These are phyloP conservation scores for Wickerhamiella parazyma DNA, from an alignment of 805 yeast species.

Conservation along the genomic window DNA sequence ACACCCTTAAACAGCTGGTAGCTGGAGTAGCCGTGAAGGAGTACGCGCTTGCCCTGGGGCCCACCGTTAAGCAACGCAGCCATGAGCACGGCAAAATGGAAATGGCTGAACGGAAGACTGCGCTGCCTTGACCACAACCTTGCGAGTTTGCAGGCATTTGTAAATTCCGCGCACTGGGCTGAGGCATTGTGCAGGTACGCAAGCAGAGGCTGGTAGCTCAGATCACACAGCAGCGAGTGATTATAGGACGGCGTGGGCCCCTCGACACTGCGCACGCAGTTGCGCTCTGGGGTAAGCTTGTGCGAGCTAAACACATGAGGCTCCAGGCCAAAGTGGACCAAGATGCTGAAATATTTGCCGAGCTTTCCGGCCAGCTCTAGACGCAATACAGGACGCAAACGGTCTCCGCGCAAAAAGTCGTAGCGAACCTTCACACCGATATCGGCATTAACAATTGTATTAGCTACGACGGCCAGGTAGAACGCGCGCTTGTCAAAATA, in stretches of 20 bases:
- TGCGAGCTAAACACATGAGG: slow-evolving; percentile 55
- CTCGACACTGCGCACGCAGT: slow-evolving; percentile 45
- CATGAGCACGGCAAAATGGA: slow-evolving; percentile 73
- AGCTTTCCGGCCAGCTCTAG: slow-evolving; percentile 27
- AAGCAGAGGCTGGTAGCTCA: slow-evolving; percentile 55
- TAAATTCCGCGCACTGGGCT: slow-evolving; percentile 43
- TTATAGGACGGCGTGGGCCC: slow-evolving; percentile 77
- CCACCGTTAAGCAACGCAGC: slow-evolving; percentile 67
- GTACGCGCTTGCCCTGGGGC: slow-evolving; percentile 58
- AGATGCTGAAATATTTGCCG: slow-evolving; percentile 44
- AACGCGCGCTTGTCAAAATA: slow-evolving; percentile 83
- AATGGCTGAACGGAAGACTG: slow-evolving; percentile 72
- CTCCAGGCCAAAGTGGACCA: slow-evolving; percentile 63
- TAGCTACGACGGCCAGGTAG: slow-evolving; percentile 67
- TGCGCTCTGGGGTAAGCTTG: slow-evolving; percentile 66
- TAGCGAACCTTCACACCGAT: slow-evolving; percentile 47
- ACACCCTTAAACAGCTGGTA: slow-evolving; percentile 89
- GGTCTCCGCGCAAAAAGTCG: slow-evolving; percentile 61
- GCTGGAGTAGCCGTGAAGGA: slow-evolving; percentile 78
- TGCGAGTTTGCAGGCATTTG: slow-evolving; percentile 78
- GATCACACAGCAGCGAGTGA: slow-evolving; percentile 57
- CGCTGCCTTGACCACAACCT: slow-evolving; percentile 83
- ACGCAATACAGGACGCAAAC: slow-evolving; percentile 57
- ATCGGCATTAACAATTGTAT: slow-evolving; percentile 36
- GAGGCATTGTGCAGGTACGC: slow-evolving; percentile 64